Base-by-base conservation (phyloP, 495 filamentous ascomycete species). In the Lineolata rhizophorae region DNA sequence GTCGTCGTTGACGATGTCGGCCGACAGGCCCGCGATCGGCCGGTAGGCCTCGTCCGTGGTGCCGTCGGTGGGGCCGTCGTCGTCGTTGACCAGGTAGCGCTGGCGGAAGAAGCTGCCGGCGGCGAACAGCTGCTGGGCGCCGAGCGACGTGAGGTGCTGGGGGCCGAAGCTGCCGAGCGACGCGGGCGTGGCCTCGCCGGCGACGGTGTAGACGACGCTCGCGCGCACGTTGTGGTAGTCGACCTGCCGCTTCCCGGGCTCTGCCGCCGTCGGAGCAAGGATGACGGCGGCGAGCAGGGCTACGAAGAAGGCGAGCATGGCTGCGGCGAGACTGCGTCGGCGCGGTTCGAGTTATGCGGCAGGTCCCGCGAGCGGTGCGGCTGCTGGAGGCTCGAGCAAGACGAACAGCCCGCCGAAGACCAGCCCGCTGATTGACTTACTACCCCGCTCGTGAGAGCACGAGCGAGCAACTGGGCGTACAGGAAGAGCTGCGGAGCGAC, bases 111-210 rank as follows among this genome's bases (percentile, higher is more conserved):
- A 39, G 15, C 17, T 9, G 15, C 28, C 15, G 8, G 10, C 69
- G 16, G 50, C 37, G 42, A 60, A 64, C n/a, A 74, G 48, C 42
- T 82, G 60, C 28, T 63, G 62, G 27, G 75, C 72, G 24, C 81
- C 81, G 33, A 76, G 57, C 5, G 71, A 52, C 1, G 76, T 82
- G 39, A 91, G 51, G 2, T 40, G 36, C 11, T 39, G 58, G 0
- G 62, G 54, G 1, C 57, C 60, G 19, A n/a, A n/a, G n/a, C n/a
- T n/a, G n/a, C n/a, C n/a, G n/a, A n/a, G 53, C 41, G 5, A 59
- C 14, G 38, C 26, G n/a, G 76, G 64, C 0, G 72, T 76, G 14
- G 68, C 68, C 35, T 84, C 79, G 28, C 80, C 80, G 39, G 81
- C 62, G 9, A 72, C 62, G 24, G 65, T 68, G 55, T 76, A 82